Percentiles rank a stretch among this genome's conserved stretches.
Evolutionary conservation across 2,329 filamentous ascomycete species (phyloP).

Genomic region (Emmonsiellopsis sp.): DNA sequence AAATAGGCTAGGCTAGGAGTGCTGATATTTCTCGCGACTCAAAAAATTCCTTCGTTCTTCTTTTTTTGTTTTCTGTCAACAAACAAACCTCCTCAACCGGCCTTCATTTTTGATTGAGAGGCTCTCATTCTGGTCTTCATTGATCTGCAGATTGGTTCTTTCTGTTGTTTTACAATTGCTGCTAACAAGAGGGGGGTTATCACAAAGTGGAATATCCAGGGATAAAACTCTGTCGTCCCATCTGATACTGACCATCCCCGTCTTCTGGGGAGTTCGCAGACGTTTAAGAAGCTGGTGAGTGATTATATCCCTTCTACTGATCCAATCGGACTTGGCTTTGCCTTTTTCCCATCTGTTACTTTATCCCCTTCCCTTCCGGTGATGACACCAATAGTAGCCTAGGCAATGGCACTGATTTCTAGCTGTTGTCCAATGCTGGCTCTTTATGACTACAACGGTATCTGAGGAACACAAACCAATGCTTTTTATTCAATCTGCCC

Average conservation of each 20-base stretch:
- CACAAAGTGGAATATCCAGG: neutral
- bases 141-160: neutral
- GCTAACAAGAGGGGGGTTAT: neutral
- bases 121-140: neutral
- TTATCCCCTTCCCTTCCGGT: slow-evolving; percentile 23
- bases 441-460: slow-evolving; percentile 91
- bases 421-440: slow-evolving; percentile 41
- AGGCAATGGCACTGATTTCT: slow-evolving; percentile 45
- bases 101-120: neutral
- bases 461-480: slow-evolving; percentile 55
- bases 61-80: too few relatives aligned
- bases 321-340: neutral
- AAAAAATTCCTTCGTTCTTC: neutral
- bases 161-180: neutral
- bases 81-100: neutral
- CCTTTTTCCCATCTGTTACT: slow-evolving; percentile 13
- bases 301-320: slow-evolving; percentile 7
- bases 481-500: neutral
- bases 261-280: slow-evolving; percentile 12
- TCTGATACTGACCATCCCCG: neutral
- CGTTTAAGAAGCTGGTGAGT: neutral
- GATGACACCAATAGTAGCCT: slow-evolving; percentile 39
- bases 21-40: neutral
- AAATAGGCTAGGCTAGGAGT: neutral
- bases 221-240: neutral